Conservation (phyloP, 352 stramenopile species). For the Pythium sp. region DNA sequence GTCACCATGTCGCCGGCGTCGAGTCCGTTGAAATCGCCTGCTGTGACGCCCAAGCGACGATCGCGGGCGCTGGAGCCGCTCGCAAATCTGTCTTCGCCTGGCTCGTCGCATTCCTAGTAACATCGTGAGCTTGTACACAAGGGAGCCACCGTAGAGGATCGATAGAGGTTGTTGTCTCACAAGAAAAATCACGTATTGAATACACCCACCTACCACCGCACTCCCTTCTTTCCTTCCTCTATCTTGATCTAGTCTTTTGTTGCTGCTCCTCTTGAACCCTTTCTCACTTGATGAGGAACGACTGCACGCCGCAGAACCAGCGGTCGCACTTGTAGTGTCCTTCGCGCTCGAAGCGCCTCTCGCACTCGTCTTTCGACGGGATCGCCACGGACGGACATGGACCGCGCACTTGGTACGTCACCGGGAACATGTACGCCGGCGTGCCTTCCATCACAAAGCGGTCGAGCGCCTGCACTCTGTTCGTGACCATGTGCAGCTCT, state of each 20-base stretch:
- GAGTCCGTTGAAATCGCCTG: constrained; percentile 41
- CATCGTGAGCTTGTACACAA: background rate
- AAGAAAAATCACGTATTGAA: constrained; percentile 5
- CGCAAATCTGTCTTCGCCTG: background rate
- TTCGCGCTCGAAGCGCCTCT: constrained; percentile 45
- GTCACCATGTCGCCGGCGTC: constrained; percentile 2
- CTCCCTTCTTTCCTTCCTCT: constrained; percentile 7
- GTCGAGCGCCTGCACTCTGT: constrained; percentile 59
- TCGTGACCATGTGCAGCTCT: constrained; percentile 48
- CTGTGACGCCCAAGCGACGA: constrained; percentile 41
- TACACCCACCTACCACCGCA: constrained; percentile 4
- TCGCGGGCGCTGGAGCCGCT: constrained; percentile 55
- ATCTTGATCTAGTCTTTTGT: background rate
- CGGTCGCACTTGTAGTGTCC: constrained; percentile 70
- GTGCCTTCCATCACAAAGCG: constrained; percentile 55
- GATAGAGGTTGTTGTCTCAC: background rate
- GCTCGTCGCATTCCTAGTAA: background rate
- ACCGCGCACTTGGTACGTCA: constrained; percentile 26
- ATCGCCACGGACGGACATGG: constrained; percentile 65
- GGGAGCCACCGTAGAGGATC: background rate
- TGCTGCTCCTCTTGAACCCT: too few relatives aligned
- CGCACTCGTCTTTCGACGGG: constrained; percentile 37
- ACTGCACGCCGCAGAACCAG: constrained; percentile 67
- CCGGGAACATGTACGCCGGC: constrained; percentile 41
- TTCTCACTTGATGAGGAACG: constrained; percentile 22